phyloP scores from a whole-genome alignment of 306 rosid genomes.

The Vigna reflexopilosa region DNA sequence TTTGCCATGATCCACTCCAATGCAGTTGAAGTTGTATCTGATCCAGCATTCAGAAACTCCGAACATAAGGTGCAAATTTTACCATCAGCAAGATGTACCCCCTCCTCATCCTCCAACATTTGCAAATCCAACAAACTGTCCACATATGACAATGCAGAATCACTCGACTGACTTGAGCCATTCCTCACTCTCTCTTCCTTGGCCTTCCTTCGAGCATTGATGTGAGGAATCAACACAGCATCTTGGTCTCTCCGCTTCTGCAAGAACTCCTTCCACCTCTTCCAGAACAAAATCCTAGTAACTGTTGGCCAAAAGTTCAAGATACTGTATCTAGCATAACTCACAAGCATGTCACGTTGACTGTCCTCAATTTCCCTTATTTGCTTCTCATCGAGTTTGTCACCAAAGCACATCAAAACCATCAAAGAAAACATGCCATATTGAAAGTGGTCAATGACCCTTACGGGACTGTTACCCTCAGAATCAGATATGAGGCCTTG shows the following conservation, averaged over 20 bases:
- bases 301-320: slow-evolving; percentile 48
- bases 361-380: slow-evolving; percentile 45
- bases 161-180: not conserved
- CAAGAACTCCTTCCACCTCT: slow-evolving; percentile 47
- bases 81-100: slow-evolving; percentile 39
- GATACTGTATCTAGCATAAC: slow-evolving; percentile 35
- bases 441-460: slow-evolving; percentile 43
- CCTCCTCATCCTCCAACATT: slow-evolving; percentile 37
- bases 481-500: slow-evolving; percentile 12
- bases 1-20: slow-evolving; percentile 62
- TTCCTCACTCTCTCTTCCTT: slow-evolving; percentile 41
- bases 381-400: slow-evolving; percentile 48
- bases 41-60: slow-evolving; percentile 53
- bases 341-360: slow-evolving; percentile 44
- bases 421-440: slow-evolving; percentile 51
- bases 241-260: slow-evolving; percentile 39
- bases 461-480: not conserved
- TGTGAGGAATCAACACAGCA: slow-evolving; percentile 42
- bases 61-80: slow-evolving; percentile 54
- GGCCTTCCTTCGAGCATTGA: slow-evolving; percentile 47
- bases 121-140: slow-evolving; percentile 54
- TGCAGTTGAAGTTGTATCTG: slow-evolving; percentile 56
- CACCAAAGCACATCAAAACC: slow-evolving; percentile 55
- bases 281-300: slow-evolving; percentile 42
- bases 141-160: slow-evolving; percentile 46